These are phyloP conservation scores for Plasmodium knowlesi DNA, from an alignment of 169 alveolate genomes.

Conservation along the genomic window DNA sequence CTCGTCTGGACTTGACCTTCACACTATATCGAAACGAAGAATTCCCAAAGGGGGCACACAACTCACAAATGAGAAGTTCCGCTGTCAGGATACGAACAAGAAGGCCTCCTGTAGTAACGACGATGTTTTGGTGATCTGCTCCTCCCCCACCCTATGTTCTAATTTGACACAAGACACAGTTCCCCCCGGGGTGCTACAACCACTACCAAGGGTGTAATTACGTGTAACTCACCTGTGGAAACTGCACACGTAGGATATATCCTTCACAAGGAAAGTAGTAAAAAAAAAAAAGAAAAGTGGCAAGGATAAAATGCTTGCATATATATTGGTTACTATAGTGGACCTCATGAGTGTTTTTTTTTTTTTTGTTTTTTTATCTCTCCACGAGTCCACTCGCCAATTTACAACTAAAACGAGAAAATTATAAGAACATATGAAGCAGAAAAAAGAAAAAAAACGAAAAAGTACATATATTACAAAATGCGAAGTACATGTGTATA, in stretches of 20 bases:
- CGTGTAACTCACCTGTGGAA: background rate
- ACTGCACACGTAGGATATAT: background rate
- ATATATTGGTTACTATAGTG: background rate
- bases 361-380: background rate
- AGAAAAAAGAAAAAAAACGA: background rate
- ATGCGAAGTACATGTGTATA: background rate
- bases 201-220: background rate
- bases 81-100: background rate
- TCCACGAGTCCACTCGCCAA: background rate
- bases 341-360: background rate
- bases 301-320: background rate
- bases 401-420: background rate
- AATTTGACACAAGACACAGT: background rate
- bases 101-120: background rate
- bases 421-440: background rate
- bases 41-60: background rate
- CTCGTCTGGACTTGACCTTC: background rate
- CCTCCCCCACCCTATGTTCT: background rate
- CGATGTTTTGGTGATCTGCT: background rate
- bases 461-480: background rate
- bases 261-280: background rate
- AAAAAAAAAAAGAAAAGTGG: slow-evolving; percentile 15
- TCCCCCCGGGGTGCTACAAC: background rate
- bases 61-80: background rate
- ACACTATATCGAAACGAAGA: background rate